Base-by-base conservation (phyloP, 148 eudicot species). In the Cornus florida region DNA sequence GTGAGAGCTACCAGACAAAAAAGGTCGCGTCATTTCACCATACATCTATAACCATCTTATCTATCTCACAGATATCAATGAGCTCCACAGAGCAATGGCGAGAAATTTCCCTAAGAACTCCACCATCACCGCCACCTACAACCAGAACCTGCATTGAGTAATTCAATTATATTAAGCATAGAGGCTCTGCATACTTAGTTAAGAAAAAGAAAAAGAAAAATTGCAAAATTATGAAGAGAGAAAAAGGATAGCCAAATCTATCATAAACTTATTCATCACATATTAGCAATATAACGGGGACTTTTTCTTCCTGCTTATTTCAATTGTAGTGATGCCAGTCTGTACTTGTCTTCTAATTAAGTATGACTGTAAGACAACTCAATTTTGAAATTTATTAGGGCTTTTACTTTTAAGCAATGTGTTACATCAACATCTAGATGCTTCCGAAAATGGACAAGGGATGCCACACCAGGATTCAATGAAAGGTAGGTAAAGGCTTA, bases 81-180 rank as follows among this genome's bases (percentile, higher is more conserved):
- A 78, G 83, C 83, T 93, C 95, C 84, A 93, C 99, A 75, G 99
- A 96, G 69, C 82, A 83, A 84, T 96, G 98, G 72, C 99, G 99
- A 79, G 88, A 75, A 78, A 96, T 90, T 87, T 96, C 99, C 81
- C 98, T 87, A 77, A 96, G 95, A 80, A 96, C 99, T 69, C 99
- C 99, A 77, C 99, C 99, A 83, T 96, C 99, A 84, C 99, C 99
- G 73, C 99, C 99, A 80, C 99, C 99, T 28, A 96, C 99, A 32
- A 96, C 98, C 78, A 96, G 90, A 80, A 96, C 97, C 99, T 96
- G 88, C 90, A 86, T 35, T 43, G 46, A 70, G 35, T 12, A 57
- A 71, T 62, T 71, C 24, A 80, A 68, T 23, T 62, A 62, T 16
- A 28, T 66, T 74, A 48, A 62, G 23, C 50, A 22, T 19, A 13